These are phyloP conservation scores for Psilocybe tampanensis DNA, from an alignment of 768 basidiomycete species.

Conservation along the genomic window DNA sequence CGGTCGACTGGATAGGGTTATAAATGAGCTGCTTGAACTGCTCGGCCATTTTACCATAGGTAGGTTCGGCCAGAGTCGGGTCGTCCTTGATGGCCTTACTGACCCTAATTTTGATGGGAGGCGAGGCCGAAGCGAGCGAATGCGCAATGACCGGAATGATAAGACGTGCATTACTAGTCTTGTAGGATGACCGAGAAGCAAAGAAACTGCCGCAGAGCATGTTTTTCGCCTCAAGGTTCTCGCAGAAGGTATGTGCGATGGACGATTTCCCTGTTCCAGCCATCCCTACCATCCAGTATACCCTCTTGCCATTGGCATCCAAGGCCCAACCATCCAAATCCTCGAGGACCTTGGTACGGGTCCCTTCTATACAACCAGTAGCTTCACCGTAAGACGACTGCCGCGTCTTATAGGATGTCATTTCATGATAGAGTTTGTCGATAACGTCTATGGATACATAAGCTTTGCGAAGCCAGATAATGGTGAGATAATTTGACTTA, in stretches of 20 bases:
- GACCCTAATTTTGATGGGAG: conserved; percentile 9
- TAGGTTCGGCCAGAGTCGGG: conserved; percentile 6
- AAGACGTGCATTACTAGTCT: conserved; percentile 4
- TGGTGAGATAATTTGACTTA: background rate
- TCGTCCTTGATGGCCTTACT: conserved; percentile 12
- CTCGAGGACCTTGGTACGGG: conserved; percentile 4
- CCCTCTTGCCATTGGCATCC: background rate
- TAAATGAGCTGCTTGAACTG: conserved; percentile 9
- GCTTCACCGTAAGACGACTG: conserved; percentile 2
- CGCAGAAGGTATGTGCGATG: conserved; percentile 1
- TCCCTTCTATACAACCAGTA: conserved; percentile 1
- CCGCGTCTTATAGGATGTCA: conserved; percentile 10
- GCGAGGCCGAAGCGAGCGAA: conserved; percentile 10
- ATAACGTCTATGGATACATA: background rate
- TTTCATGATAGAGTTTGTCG: conserved; percentile 2
- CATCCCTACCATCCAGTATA: conserved; percentile 13
- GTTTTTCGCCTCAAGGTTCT: conserved; percentile 3
- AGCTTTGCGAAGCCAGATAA: too few relatives aligned
- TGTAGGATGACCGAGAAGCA: conserved; percentile 9
- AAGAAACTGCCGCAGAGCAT: conserved; percentile 8
- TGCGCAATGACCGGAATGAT: conserved; percentile 5
- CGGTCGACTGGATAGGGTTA: background rate
- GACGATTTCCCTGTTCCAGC: conserved; percentile 8
- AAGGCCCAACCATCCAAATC: conserved; percentile 7
- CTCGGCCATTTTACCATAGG: conserved; percentile 5